Conservation (phyloP, 768 basidiomycete genomes). For the Pleurotus ostreatus region DNA sequence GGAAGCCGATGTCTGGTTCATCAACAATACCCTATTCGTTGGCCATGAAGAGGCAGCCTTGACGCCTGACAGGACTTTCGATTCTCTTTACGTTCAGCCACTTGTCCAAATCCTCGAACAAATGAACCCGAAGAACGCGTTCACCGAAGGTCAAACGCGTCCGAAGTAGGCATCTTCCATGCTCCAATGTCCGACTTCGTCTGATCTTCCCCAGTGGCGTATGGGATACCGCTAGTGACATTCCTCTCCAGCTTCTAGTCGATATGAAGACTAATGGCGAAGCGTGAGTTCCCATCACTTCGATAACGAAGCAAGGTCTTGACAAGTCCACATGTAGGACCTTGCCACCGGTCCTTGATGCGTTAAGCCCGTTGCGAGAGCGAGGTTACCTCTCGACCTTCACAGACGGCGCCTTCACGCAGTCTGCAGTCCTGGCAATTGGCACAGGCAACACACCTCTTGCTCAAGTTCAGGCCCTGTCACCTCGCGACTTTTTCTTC, state of each 20-base stretch:
- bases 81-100: conserved; percentile 45
- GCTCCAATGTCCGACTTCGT: not conserved
- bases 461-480: conserved; percentile 36
- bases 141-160: conserved; percentile 34
- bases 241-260: conserved; percentile 42
- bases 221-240: conserved; percentile 39
- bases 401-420: conserved; percentile 32
- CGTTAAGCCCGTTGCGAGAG: conserved; percentile 40
- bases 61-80: conserved; percentile 38
- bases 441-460: conserved; percentile 53
- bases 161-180: conserved; percentile 31
- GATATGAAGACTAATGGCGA: conserved; percentile 50
- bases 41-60: conserved; percentile 43
- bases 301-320: not conserved
- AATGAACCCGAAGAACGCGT: conserved; percentile 38
- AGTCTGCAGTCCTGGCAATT: conserved; percentile 36
- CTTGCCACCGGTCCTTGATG: conserved; percentile 38
- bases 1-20: conserved; percentile 50
- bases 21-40: conserved; percentile 38
- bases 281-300: conserved; percentile 25
- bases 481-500: conserved; percentile 47
- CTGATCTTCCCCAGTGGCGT: conserved; percentile 34
- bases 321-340: conserved; percentile 24
- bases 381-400: conserved; percentile 44
- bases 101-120: conserved; percentile 34